A percentile compares a stretch with the other conserved stretches of the same genome.
phyloP scores from a whole-genome alignment of 352 stramenopile genomes.

The Plasmopara muralis region DNA sequence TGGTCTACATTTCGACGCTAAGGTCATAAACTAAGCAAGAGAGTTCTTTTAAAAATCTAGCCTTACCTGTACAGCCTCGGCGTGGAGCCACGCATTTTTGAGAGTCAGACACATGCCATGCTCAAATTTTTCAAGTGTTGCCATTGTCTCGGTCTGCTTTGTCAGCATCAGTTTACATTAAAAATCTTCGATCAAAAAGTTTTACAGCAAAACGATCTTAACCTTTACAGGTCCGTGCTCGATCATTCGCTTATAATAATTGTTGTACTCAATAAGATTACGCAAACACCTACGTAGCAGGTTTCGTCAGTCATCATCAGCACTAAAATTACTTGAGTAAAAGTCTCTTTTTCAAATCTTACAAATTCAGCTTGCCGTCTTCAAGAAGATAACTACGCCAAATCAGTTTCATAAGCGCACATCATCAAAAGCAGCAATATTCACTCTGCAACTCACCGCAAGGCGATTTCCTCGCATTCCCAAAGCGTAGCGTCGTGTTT shows the following conservation, averaged over 20 bases:
- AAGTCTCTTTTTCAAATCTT: slow-evolving; percentile 1
- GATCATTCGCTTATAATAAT: slow-evolving; percentile 60
- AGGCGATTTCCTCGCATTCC: slow-evolving; percentile 85
- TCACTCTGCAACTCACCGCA: slow-evolving; percentile 34
- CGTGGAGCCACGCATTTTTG: slow-evolving; percentile 87
- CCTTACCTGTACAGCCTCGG: slow-evolving; percentile 76
- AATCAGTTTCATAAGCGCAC: slow-evolving; percentile 2
- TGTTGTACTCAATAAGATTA: slow-evolving; percentile 79
- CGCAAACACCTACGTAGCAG: slow-evolving; percentile 47
- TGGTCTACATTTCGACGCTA: slow-evolving; percentile 42
- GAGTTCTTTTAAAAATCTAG: not conserved
- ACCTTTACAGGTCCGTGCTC: slow-evolving; percentile 66
- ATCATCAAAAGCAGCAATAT: not conserved
- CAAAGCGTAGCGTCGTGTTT: slow-evolving; percentile 83
- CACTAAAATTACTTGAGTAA: not conserved
- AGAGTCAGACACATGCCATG: slow-evolving; percentile 83
- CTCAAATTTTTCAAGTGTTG: slow-evolving; percentile 80
- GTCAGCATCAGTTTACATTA: slow-evolving; percentile 2
- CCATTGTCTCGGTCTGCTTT: slow-evolving; percentile 51
- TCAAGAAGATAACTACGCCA: slow-evolving; percentile 76
- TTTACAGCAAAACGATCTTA: not conserved
- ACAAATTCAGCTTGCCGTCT: slow-evolving; percentile 89
- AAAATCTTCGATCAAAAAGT: not conserved
- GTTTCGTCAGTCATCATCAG: not conserved
- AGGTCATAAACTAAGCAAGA: not conserved